Percentiles rank a stretch among this genome's conserved stretches.
Evolutionary conservation across 2,329 filamentous ascomycete species (phyloP).

Genomic region (Penicillium aurantiogriseum): DNA sequence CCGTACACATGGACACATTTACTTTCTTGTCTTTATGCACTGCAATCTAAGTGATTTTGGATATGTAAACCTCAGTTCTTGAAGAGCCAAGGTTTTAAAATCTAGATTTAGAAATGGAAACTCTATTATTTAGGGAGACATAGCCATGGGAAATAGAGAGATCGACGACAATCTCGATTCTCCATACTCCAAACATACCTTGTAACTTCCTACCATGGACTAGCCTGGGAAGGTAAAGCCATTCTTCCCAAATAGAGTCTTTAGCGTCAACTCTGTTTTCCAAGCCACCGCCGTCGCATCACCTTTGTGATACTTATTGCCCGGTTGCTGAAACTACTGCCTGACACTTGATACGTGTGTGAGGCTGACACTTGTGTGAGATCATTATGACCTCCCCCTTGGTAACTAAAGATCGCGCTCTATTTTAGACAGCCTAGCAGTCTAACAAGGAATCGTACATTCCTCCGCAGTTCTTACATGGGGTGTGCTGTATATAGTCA

Average conservation of each 20-base stretch:
- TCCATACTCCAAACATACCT: background rate
- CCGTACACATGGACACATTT: background rate
- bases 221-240: background rate
- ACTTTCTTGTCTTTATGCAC: background rate
- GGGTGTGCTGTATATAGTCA: background rate
- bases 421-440: background rate
- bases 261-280: conserved; percentile 22
- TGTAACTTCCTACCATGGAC: background rate
- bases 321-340: background rate
- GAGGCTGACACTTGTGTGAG: conserved; percentile 13
- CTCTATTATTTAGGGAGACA: background rate
- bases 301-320: background rate
- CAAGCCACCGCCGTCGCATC: conserved; percentile 7
- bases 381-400: conserved; percentile 17
- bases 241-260: conserved; percentile 14
- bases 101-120: background rate
- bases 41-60: background rate
- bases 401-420: background rate
- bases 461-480: background rate
- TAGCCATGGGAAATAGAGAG: background rate
- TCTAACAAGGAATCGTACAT: background rate
- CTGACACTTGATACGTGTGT: background rate
- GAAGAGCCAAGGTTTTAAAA: background rate
- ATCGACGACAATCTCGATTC: background rate
- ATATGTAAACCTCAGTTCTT: background rate